Evolutionary conservation across 164 flowering plant species (phyloP), one percentile per base, ranked within the genome.

Genomic region (Dillenia turbinata): DNA sequence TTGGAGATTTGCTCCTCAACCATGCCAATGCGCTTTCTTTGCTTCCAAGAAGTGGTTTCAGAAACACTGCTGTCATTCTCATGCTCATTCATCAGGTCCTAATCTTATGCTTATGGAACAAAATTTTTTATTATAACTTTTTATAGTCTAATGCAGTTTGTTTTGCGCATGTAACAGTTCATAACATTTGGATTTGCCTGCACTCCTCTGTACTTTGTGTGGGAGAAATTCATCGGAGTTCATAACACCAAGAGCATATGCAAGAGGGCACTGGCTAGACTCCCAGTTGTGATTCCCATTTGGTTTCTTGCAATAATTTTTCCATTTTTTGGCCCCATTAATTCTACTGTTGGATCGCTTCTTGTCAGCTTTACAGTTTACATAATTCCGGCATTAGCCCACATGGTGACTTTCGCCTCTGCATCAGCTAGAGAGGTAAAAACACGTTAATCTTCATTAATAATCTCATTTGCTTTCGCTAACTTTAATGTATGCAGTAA

Each of bases 291-390:
- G 62, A 74, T 85, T 33, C 90, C 90, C 3, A 85, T 85, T 5
- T 85, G 90, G 90, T 85, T 85, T 62, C 48, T 85, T 5, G 90
- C 90, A 9, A 85, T 85, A 55, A 73, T 85, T 40, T 85, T 85
- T 79, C 90, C 90, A 0, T 85, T 85, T 75, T 85, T 85, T 54
- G 90, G 90, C 8, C 90, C 90, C n/a, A 85, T 85, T 63, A 85
- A 85, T 68, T 85, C 90, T 16, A 74, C 90, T 1, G 90, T 85
- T 44, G 90, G 90, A 52, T 80, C 90, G 19, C 86, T 85, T 12
- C 83, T 85, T n/a, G 90, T 85, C 68, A 85, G 90, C 80, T 85
- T 85, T 79, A 85, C 90, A 12, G 90, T 85, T 44, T 85, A 85
- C 81, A 83, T 85, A n/a, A 82, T 85, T 48, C 90, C 90, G 12